These are phyloP conservation scores for Chalara sp. DNA, from an alignment of 2,329 filamentous ascomycete genomes.

Conservation along the genomic window DNA sequence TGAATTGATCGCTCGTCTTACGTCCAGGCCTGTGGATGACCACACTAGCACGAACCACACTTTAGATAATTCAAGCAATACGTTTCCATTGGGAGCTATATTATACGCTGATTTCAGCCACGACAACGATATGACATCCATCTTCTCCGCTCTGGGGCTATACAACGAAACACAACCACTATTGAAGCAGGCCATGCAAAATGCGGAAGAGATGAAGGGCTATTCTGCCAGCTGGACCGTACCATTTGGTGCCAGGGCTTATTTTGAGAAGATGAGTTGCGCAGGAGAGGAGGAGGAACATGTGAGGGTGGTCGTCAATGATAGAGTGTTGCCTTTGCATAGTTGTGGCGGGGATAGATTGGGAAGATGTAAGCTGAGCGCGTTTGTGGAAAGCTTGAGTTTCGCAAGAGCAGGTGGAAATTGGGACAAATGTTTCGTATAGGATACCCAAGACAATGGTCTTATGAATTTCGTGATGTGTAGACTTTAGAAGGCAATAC, in stretches of 20 bases:
- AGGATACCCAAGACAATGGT: constrained; percentile 1
- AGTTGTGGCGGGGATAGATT: constrained; percentile 63
- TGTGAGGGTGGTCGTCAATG: constrained; percentile 77
- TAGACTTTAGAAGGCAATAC: too few relatives aligned
- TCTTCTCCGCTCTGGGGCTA: constrained; percentile 71
- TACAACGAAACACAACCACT: constrained; percentile 60
- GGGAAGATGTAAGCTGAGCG: constrained; percentile 63
- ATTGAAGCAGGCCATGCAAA: constrained; percentile 41
- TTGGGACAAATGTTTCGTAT: constrained; percentile 60
- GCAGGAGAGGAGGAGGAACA: constrained; percentile 51
- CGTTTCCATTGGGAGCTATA: constrained; percentile 62
- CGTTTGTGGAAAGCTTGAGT: constrained; percentile 66
- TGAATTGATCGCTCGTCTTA: constrained; percentile 79
- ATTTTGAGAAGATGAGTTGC: constrained; percentile 84
- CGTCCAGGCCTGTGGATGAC: constrained; percentile 60
- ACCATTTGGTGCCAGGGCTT: constrained; percentile 74
- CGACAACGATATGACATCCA: constrained; percentile 77
- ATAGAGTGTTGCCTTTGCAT: constrained; percentile 66
- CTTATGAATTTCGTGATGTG: too few relatives aligned
- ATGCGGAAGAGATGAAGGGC: constrained; percentile 50
- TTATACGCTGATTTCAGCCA: constrained; percentile 90
- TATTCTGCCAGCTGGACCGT: constrained; percentile 75
- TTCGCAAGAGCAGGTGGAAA: constrained; percentile 68
- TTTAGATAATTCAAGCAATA: constrained; percentile 57
- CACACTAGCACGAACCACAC: constrained; percentile 72